Percentiles rank a stretch among this genome's conserved stretches.
These are phyloP conservation scores for Tremella mesenterica DNA, from an alignment of 768 basidiomycete genomes.

Conservation along the genomic window DNA sequence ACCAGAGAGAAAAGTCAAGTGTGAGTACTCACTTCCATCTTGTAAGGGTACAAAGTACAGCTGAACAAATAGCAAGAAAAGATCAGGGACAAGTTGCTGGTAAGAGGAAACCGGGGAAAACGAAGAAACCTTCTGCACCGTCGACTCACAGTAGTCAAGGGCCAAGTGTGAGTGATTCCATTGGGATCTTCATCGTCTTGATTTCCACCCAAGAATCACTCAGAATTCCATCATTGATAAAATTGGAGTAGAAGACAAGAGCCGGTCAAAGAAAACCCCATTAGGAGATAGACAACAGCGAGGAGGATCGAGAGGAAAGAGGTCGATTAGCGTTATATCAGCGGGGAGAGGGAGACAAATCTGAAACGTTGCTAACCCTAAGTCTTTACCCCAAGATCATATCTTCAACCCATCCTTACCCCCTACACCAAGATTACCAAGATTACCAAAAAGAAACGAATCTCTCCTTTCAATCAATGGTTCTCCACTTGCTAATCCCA, in stretches of 20 bases:
- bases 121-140: neutral
- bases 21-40: neutral
- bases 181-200: too few relatives aligned
- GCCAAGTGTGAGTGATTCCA: constrained; percentile 21
- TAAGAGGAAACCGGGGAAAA: neutral
- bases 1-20: constrained; percentile 8
- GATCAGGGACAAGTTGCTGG: neutral
- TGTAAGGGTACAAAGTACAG: neutral
- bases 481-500: constrained; percentile 50
- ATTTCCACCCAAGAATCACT: too few relatives aligned
- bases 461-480: constrained; percentile 73
- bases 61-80: neutral
- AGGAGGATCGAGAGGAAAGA: too few relatives aligned
- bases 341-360: too few relatives aligned
- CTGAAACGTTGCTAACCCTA: too few relatives aligned
- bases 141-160: constrained; percentile 5
- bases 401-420: constrained; percentile 61
- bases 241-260: too few relatives aligned
- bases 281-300: neutral
- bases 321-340: too few relatives aligned
- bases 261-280: too few relatives aligned
- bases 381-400: constrained; percentile 31
- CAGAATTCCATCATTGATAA: too few relatives aligned
- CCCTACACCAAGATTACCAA: constrained; percentile 51
- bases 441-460: constrained; percentile 65